Base-by-base conservation (phyloP, 2,329 filamentous ascomycete species). In the Diaporthe australafricana region DNA sequence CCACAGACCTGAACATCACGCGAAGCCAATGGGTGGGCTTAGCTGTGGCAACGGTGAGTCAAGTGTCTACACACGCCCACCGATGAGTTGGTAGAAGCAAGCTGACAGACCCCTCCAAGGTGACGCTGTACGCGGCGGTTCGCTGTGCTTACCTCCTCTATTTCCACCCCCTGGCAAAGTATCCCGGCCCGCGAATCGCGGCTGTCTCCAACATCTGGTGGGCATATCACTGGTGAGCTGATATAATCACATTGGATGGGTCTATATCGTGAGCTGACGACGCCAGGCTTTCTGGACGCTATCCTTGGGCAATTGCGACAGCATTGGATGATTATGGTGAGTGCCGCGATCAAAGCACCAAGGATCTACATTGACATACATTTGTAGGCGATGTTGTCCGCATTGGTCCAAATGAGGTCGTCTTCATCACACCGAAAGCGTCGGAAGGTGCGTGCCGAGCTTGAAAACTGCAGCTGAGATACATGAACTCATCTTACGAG, bases 151-250 rank as follows among this genome's bases (percentile, higher is more conserved):
- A 70, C 32, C 68, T 70, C 2, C 25, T 70, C 9, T 47, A 55
- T 30, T 62, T 70, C 17, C 56, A 70, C 27, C 55, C 68, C 3
- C 27, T 63, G 5, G 47, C 68, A 22, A 70, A 70, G 35, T 55
- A 62, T 7, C 56, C 56, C 12, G 68, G 68, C 4, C 55, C 68
- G 9, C 32, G 35, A 11, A 25, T 70, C 7, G 56, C 47, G 20
- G 68, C 68, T n/a, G 55, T 70, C 3, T 70, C 55, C 12, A 63
- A 63, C 6, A 4, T 55, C 3, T 70, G 68, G 56, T 70, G 50
- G 32, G 56, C 68, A 6, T 60, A 42, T 63, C 56, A 70, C 12
- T 70, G 68, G 56, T 70, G 25, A 47, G 68, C 20, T 17, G 3
- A 5, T 7, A 17, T 5, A 25, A 8, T 12, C 42, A 16, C n/a